Percentiles rank a stretch among this genome's conserved stretches.
phyloP scores from a whole-genome alignment of 345 rosid genomes.

The Limnanthes douglasii region DNA sequence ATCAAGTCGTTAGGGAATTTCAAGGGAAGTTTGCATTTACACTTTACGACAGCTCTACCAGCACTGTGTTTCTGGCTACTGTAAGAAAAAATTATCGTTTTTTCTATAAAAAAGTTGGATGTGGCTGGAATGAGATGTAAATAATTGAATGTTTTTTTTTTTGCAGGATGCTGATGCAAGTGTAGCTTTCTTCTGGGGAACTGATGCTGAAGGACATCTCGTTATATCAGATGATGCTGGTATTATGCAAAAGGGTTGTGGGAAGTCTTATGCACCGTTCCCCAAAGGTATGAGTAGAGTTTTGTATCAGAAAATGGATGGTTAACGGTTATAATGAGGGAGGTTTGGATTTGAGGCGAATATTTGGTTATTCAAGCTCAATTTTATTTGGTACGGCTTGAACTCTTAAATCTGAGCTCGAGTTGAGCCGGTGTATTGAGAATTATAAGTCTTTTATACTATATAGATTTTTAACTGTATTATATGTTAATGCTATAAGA shows the following conservation, averaged over 20 bases:
- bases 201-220: constrained; percentile 69
- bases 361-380: neutral
- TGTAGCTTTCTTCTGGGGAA: constrained; percentile 85
- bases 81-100: constrained; percentile 25
- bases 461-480: too few relatives aligned
- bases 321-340: constrained; percentile 2
- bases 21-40: constrained; percentile 64
- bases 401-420: too few relatives aligned
- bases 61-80: constrained; percentile 49
- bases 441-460: too few relatives aligned
- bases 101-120: too few relatives aligned
- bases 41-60: constrained; percentile 55
- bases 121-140: too few relatives aligned
- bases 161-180: constrained; percentile 76
- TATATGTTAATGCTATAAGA: too few relatives aligned
- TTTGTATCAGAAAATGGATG: neutral
- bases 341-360: neutral
- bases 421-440: too few relatives aligned
- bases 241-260: constrained; percentile 66
- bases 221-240: constrained; percentile 61
- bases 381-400: too few relatives aligned
- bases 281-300: constrained; percentile 53
- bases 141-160: neutral
- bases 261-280: constrained; percentile 88
- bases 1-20: constrained; percentile 83